A percentile compares a stretch with the other conserved stretches of the same genome.
phyloP scores from a whole-genome alignment of 768 basidiomycete genomes.

The Lactarius evosmus region DNA sequence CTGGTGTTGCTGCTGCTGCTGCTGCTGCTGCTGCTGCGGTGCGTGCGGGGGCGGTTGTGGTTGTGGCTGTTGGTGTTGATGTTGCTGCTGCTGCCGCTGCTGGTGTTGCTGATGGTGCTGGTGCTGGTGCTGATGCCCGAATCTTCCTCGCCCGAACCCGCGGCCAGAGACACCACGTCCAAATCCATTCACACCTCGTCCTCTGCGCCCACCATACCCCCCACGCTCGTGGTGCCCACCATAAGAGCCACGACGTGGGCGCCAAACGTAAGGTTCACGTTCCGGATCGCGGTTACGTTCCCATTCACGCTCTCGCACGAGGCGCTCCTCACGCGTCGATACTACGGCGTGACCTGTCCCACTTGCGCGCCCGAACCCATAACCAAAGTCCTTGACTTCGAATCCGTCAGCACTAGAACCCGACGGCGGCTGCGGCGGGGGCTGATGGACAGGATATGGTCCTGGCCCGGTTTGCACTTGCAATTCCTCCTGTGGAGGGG shows the following conservation, averaged over 20 bases:
- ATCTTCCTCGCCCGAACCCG: constrained; percentile 21
- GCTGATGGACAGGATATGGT: constrained; percentile 22
- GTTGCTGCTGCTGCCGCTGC: constrained; percentile 6
- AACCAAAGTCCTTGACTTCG: constrained; percentile 61
- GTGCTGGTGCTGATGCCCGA: constrained; percentile 6
- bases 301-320: constrained; percentile 33
- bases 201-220: constrained; percentile 26
- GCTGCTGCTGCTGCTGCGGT: background rate
- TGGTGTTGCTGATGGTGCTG: constrained; percentile 9
- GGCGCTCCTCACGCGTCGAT: constrained; percentile 33
- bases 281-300: constrained; percentile 31
- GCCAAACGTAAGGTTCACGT: constrained; percentile 29
- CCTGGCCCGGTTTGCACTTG: constrained; percentile 24
- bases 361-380: constrained; percentile 53
- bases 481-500: constrained; percentile 14
- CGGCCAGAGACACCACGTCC: constrained; percentile 31
- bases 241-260: constrained; percentile 38
- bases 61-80: constrained; percentile 10
- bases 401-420: constrained; percentile 39
- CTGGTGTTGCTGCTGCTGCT: constrained; percentile 9
- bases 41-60: constrained; percentile 6
- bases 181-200: constrained; percentile 31
- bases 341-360: constrained; percentile 37
- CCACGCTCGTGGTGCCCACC: constrained; percentile 25
- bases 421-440: constrained; percentile 17